These are phyloP conservation scores for Neurospora sp. DNA, from an alignment of 495 filamentous ascomycete species.

Conservation along the genomic window DNA sequence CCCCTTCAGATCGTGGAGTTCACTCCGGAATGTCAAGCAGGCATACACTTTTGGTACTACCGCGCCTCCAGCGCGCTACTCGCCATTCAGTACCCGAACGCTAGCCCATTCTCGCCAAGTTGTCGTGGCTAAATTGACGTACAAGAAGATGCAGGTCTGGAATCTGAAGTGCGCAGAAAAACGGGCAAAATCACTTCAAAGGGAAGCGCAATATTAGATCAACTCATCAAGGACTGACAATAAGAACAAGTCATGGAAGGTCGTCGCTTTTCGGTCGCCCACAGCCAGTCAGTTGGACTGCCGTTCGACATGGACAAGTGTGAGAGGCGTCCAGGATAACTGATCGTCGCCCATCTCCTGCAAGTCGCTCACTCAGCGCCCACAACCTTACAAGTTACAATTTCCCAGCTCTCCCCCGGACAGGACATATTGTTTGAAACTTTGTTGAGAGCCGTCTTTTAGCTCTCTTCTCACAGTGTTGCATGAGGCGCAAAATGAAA, in stretches of 20 bases:
- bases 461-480: not conserved
- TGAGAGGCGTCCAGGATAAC: not conserved
- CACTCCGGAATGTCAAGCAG: not conserved
- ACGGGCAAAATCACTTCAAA: not conserved
- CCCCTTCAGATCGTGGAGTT: not conserved
- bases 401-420: not conserved
- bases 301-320: not conserved
- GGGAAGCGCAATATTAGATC: not conserved
- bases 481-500: not conserved
- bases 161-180: not conserved
- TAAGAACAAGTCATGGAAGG: not conserved
- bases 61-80: no score
- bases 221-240: not conserved
- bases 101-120: not conserved
- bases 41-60: not conserved
- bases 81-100: not conserved
- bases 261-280: not conserved
- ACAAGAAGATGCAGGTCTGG: not conserved
- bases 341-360: not conserved
- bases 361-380: not conserved
- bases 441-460: no score
- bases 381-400: not conserved
- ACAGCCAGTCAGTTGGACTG: not conserved
- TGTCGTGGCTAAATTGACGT: not conserved
- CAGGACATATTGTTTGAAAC: no score